Conservation (phyloP, 306 rosid species). For the Cajanus cajan region DNA sequence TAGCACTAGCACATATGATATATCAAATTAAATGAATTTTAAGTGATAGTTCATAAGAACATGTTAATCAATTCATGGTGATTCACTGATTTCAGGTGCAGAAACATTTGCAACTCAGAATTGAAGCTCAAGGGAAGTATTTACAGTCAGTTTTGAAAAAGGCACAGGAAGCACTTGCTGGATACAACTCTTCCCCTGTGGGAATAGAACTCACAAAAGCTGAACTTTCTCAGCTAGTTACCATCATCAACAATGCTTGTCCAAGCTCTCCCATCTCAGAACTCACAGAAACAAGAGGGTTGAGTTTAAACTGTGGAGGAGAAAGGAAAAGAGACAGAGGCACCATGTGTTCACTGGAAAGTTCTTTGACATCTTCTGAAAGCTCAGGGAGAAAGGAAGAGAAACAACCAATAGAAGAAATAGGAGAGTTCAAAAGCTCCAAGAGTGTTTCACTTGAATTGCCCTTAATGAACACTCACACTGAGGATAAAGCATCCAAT, state of each 20-base stretch:
- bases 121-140: conserved; percentile 95
- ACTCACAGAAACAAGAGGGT: conserved; percentile 61
- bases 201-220: conserved; percentile 70
- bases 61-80: background rate
- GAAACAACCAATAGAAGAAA: conserved; percentile 35
- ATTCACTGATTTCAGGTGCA: conserved; percentile 58
- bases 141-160: conserved; percentile 78
- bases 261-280: conserved; percentile 72
- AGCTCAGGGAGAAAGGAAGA: conserved; percentile 63
- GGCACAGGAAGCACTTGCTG: conserved; percentile 82
- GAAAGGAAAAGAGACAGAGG: conserved; percentile 57
- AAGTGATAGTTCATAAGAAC: background rate
- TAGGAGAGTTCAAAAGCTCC: conserved; percentile 29
- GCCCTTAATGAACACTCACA: conserved; percentile 39
- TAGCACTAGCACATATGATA: background rate
- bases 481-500: conserved; percentile 34
- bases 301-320: conserved; percentile 29
- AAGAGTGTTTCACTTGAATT: conserved; percentile 45
- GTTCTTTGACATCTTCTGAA: conserved; percentile 84
- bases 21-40: background rate
- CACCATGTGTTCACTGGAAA: conserved; percentile 70
- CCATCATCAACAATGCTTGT: conserved; percentile 63
- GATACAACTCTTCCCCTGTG: conserved; percentile 55
- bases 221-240: conserved; percentile 75
- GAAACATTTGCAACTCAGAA: conserved; percentile 79